phyloP scores from a whole-genome alignment of 148 eudicot genomes.

The Chenopodium berlandieri region DNA sequence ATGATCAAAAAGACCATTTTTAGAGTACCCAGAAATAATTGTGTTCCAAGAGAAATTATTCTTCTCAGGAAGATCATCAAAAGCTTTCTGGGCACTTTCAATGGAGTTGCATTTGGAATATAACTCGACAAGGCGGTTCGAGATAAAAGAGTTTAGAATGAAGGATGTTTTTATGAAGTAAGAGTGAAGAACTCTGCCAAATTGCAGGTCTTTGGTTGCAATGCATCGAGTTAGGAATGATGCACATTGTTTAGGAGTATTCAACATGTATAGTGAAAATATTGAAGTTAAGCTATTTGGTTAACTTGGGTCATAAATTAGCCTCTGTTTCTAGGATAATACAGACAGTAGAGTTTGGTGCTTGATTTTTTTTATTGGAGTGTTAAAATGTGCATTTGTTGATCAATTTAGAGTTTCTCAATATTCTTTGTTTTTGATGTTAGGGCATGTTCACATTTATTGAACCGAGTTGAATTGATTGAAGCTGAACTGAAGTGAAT shows the following conservation, averaged over 20 bases:
- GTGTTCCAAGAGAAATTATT: slow-evolving; percentile 69
- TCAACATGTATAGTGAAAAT: background rate
- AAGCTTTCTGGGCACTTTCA: slow-evolving; percentile 46
- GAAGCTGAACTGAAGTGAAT: no score
- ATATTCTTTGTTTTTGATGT: no score
- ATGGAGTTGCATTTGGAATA: slow-evolving; percentile 54
- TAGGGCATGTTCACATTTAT: no score
- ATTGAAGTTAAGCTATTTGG: background rate
- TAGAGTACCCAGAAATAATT: slow-evolving; percentile 44
- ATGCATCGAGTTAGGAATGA: slow-evolving; percentile 50
- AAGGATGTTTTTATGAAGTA: slow-evolving; percentile 56
- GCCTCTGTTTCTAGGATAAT: no score
- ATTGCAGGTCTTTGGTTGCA: slow-evolving; percentile 43
- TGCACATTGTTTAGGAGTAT: slow-evolving; percentile 21
- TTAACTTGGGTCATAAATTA: background rate
- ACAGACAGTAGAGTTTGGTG: no score
- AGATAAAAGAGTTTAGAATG: slow-evolving; percentile 36
- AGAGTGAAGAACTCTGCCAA: slow-evolving; percentile 59
- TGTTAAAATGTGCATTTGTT: no score
- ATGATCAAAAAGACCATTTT: slow-evolving; percentile 32
- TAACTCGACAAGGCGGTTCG: slow-evolving; percentile 58
- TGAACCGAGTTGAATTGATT: no score
- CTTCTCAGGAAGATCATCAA: slow-evolving; percentile 50
- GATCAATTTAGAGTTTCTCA: no score
- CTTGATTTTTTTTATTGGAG: no score